These are phyloP conservation scores for Podila verticillata DNA, from an alignment of 192 early-diverging fungal genomes.

Conservation along the genomic window DNA sequence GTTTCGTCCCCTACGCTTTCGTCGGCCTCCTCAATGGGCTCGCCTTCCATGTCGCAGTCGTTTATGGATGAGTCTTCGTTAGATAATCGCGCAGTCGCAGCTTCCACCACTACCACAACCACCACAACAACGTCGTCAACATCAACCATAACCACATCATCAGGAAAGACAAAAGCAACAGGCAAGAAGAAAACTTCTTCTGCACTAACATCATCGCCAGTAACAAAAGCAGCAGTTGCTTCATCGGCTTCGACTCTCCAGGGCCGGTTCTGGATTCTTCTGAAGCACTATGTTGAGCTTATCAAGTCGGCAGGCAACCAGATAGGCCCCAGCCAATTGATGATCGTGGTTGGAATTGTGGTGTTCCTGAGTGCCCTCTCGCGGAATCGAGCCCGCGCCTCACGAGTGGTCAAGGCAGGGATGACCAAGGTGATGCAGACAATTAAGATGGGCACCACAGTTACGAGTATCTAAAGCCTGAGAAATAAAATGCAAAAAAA, in stretches of 20 bases:
- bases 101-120: not conserved
- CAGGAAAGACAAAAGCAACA: not conserved
- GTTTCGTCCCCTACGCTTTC: slow-evolving; percentile 35
- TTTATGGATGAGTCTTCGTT: not conserved
- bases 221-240: not conserved
- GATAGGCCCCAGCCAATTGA: slow-evolving; percentile 33
- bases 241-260: slow-evolving; percentile 3
- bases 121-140: not conserved
- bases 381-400: slow-evolving; percentile 25
- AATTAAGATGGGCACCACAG: slow-evolving; percentile 40
- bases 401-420: slow-evolving; percentile 16
- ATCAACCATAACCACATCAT: not conserved
- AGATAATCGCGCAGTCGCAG: not conserved
- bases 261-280: slow-evolving; percentile 8
- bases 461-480: slow-evolving; percentile 23
- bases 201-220: not conserved
- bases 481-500: not conserved
- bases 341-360: slow-evolving; percentile 33
- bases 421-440: slow-evolving; percentile 41
- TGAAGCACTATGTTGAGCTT: slow-evolving; percentile 25
- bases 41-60: not conserved
- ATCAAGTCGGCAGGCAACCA: slow-evolving; percentile 9
- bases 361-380: slow-evolving; percentile 33
- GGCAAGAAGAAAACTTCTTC: not conserved
- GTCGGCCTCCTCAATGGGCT: slow-evolving; percentile 22